Base-by-base conservation (phyloP, 1,139 yeast genomes). In the Kodamaea ohmeri region DNA sequence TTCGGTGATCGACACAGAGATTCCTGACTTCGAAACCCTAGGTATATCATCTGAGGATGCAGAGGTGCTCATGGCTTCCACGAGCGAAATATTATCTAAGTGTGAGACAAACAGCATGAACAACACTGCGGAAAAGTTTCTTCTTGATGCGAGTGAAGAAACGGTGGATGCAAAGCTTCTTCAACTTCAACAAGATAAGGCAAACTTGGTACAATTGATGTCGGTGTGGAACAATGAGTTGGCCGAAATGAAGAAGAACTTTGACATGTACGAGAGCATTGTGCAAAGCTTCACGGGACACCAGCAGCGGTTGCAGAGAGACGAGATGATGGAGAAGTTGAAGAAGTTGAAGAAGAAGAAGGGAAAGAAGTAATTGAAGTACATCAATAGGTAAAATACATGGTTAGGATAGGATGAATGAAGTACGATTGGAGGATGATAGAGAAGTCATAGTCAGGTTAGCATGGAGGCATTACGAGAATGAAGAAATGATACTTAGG, bases 281-380 rank as follows among this genome's bases (percentile, higher is more conserved):
- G 84, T 83, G 25, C 88, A 82, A 55, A 80, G 79, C 46, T 63
- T 81, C 46, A 80, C 82, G 25, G 90, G 85, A 15, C 80, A 82
- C 55, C 80, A 84, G 22, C 89, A 83, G 51, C 71, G 72, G 47
- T 49, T 74, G 30, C 66, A 72, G 46, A 58, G 81, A 39, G 74
- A 75, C 35, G 79, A 76, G 50, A 60, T 73, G 17, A 51, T 71
- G 37, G 70, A 59, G 39, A 60, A 61, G 42, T 53, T 69, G 47
- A 63, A 65, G 41, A 56, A 56, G 41, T 44, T 40, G 6, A 48
- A 45, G 35, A 32, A 34, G 27, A 25, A 37, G 37, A 33, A 45
- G 40, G 36, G 36, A 4, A 40, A 40, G 24, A 41, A 32, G 38
- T 14, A 16, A 37, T 34, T n/a, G 11, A 28, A 15, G n/a, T n/a